Evolutionary conservation across 2,329 filamentous ascomycete species (phyloP), one percentile per base, ranked within the genome.

Genomic region (Hymenoscyphus fructigenus): DNA sequence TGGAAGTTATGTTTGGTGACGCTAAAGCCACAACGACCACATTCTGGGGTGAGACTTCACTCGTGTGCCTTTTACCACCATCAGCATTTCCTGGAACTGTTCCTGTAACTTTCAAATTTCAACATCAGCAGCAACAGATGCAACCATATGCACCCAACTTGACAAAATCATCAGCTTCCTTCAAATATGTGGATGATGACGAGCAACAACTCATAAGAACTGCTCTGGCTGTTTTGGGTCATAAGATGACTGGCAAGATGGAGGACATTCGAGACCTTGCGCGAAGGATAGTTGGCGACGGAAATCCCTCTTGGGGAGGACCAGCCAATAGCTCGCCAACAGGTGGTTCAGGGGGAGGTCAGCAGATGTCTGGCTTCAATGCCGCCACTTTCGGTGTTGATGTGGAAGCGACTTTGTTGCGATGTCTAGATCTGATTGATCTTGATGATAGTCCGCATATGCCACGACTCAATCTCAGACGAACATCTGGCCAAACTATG

Each of bases 1-100:
- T 96, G 67, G 91, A 93, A 67, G 91, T 97, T 62, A 90, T 93
- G 77, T 97, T 97, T 76, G 93, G 93, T 23, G 86, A 89, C 67
- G 82, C 80, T 17, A 79, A 84, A 57, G 87, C 87, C 20, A 87
- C 84, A 0, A 85, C 84, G 1, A 88, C 86, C 1, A 87, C 85
- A 5, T 89, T 83, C 71, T 89, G 85, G 84, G 84, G 86, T 59
- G 82, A 87, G 67, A 85, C 85, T 65, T 85, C 86, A 61, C 76
- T 90, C 23, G 85, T 88, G 63, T 88, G 86, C 70, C 79, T 88
- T 32, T 79, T 88, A 14, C 88, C 88, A 34, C 86, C 87, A 15
- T 82, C 84, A 34, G 74, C 82, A 28, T 81, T 84, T 60, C 80
- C 85, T 29, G 87, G 87, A 3, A 79, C 82, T 55, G 87, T 90